Base-by-base conservation (phyloP, 306 rosid genomes). In the Prunus armeniaca region DNA sequence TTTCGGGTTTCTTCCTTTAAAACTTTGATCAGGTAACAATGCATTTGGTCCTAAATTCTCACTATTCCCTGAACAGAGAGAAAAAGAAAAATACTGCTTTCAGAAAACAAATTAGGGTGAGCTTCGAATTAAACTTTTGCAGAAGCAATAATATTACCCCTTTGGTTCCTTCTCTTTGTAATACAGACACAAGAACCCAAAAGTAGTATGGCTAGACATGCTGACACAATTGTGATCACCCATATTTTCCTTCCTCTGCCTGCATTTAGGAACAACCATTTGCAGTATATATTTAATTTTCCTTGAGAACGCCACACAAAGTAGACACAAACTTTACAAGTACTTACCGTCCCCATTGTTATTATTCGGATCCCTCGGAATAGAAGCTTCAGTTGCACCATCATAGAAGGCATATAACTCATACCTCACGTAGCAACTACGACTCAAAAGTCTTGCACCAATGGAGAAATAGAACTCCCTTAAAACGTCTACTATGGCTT, bases 351-450 rank as follows among this genome's bases (percentile, higher is more conserved):
- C 70, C 18, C 54, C 25, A 63, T 54, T 38, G 38, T 19, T 80
- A 1, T 67, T 76, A 17, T 13, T 45, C 1, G 72, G 32, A 24
- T 87, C 19, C 6, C 45, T 46, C 63, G 91, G 34, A 73, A 2
- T 6, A 49, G 65, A 11, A 19, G 75, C 66, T 5, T 50, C 87
- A 28, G 76, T 2, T 54, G 54, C 82, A 45, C 79, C 85, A 15
- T 22, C 28, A 41, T 91, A 87, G 74, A 88, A 91, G 4, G 75
- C 9, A 71, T 91, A 91, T 6, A 88, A 73, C 57, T 91, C 91
- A 76, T 87, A 88, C 83, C 96, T 82, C 74, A 88, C 62, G 58
- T 22, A 88, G 73, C 93, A 91, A 81, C 90, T 87, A 67, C 78
- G 89, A 34, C 89, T 80, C 41, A 81, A 28, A 77, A 88, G 85